phyloP scores from a whole-genome alignment of 129 eudicot species.

The Helianthus tuberosus region DNA sequence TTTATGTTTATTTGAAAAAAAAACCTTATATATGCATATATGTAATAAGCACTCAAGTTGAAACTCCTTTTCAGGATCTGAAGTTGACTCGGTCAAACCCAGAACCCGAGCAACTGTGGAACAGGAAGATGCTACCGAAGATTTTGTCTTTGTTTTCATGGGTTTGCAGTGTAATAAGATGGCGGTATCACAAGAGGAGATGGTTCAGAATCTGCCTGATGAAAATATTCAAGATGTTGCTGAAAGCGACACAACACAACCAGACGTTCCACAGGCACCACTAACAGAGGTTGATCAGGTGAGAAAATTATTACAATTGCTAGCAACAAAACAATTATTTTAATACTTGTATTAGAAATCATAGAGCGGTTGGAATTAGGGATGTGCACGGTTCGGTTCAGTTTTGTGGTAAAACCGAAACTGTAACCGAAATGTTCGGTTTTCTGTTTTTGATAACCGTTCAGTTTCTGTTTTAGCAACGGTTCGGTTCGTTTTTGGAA shows the following conservation, averaged over 20 bases:
- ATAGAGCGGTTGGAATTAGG: not conserved
- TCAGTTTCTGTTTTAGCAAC: no score
- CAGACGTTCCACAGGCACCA: constrained; percentile 17
- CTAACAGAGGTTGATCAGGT: constrained; percentile 29
- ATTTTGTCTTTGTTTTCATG: constrained; percentile 30
- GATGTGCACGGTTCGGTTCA: no score
- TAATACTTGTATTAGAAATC: not conserved
- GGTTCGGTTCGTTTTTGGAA: no score
- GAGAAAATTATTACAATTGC: constrained; percentile 4
- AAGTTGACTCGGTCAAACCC: constrained; percentile 21
- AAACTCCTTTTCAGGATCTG: constrained; percentile 35
- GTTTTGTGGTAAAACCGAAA: no score
- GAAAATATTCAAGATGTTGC: constrained; percentile 19
- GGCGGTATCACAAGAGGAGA: constrained; percentile 33
- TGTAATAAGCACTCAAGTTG: constrained; percentile 16
- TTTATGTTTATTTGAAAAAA: not conserved
- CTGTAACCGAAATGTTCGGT: no score
- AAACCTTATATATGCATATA: not conserved
- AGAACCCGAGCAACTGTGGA: constrained; percentile 29
- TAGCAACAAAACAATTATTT: not conserved
- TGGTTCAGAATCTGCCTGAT: constrained; percentile 12
- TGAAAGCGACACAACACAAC: constrained; percentile 25
- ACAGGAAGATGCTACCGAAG: constrained; percentile 24
- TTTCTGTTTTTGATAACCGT: no score
- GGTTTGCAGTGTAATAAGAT: constrained; percentile 45